phyloP scores from a whole-genome alignment of 768 basidiomycete species.

The Phylloporus sp. region DNA sequence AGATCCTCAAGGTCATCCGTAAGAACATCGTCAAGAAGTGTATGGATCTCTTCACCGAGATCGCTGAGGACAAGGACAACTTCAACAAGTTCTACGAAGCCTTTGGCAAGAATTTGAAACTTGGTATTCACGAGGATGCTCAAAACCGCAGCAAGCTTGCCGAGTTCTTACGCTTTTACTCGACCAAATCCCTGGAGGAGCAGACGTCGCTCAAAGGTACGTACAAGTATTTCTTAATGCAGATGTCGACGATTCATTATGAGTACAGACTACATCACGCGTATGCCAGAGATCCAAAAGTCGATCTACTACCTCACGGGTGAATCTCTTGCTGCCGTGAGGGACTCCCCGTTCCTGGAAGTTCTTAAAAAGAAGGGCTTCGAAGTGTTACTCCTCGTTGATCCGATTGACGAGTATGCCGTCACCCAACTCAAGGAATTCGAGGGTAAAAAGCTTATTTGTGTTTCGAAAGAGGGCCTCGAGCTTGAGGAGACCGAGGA shows the following conservation, averaged over 20 bases:
- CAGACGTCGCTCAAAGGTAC: constrained; percentile 88
- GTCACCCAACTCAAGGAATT: constrained; percentile 99
- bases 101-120: constrained; percentile 99
- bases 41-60: constrained; percentile 91
- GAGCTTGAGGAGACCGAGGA: constrained; percentile 99
- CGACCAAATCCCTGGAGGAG: constrained; percentile 91
- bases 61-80: constrained; percentile 99
- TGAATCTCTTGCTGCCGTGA: constrained; percentile 87
- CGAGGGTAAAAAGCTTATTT: constrained; percentile 94
- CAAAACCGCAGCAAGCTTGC: constrained; percentile 99
- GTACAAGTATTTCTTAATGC: constrained; percentile 15
- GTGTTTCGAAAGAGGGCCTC: constrained; percentile 98
- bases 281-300: constrained; percentile 98
- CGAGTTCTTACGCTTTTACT: constrained; percentile 97
- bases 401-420: constrained; percentile 99
- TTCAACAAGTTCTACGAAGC: constrained; percentile 95
- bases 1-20: constrained; percentile 99
- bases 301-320: constrained; percentile 99
- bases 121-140: constrained; percentile 98
- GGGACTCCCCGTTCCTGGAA: constrained; percentile 98
- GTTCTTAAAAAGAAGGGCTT: constrained; percentile 99
- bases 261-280: constrained; percentile 89
- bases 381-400: constrained; percentile 94
- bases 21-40: constrained; percentile 99
- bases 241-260: neutral